Percentiles rank a stretch among this genome's conserved stretches.
Evolutionary conservation across 2,329 filamentous ascomycete species (phyloP).

Genomic region (Aspergillus awamori): DNA sequence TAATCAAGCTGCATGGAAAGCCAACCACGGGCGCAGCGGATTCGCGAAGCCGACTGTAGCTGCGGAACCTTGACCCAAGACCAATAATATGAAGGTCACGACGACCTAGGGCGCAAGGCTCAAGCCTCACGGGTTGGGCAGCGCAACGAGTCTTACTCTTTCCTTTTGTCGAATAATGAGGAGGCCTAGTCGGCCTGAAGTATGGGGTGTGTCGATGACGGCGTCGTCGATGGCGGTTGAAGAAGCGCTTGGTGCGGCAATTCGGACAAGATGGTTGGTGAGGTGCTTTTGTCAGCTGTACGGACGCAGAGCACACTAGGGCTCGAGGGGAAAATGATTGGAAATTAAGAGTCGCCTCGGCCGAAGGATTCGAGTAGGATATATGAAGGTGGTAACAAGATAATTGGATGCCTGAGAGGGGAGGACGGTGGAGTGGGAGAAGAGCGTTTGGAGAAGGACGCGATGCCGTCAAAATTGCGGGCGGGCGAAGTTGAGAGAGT

Average conservation of each 20-base stretch:
- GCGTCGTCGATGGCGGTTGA: conserved; percentile 11
- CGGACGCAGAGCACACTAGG: not conserved
- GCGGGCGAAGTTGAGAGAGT: not conserved
- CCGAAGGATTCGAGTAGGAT: not conserved
- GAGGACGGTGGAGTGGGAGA: not conserved
- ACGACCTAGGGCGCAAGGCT: conserved; percentile 23
- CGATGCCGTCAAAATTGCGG: conserved; percentile 4
- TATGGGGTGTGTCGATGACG: not conserved
- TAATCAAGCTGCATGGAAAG: conserved; percentile 21
- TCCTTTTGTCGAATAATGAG: conserved; percentile 13
- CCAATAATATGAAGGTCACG: conserved; percentile 6
- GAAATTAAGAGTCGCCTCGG: not conserved
- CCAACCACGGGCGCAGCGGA: conserved; percentile 10
- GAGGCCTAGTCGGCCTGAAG: conserved; percentile 6
- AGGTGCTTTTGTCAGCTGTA: conserved; percentile 4
- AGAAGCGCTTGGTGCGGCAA: conserved; percentile 20
- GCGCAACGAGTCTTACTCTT: conserved; percentile 21
- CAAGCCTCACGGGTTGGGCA: conserved; percentile 47
- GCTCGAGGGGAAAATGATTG: not conserved
- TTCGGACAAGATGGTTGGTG: conserved; percentile 10
- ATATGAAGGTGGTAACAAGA: not conserved
- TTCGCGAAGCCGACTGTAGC: conserved; percentile 10
- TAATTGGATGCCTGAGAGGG: not conserved
- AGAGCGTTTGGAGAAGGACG: not conserved
- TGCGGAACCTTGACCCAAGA: conserved; percentile 9